Conservation (phyloP, 208 protist species). For the Zelonia costaricensis region DNA sequence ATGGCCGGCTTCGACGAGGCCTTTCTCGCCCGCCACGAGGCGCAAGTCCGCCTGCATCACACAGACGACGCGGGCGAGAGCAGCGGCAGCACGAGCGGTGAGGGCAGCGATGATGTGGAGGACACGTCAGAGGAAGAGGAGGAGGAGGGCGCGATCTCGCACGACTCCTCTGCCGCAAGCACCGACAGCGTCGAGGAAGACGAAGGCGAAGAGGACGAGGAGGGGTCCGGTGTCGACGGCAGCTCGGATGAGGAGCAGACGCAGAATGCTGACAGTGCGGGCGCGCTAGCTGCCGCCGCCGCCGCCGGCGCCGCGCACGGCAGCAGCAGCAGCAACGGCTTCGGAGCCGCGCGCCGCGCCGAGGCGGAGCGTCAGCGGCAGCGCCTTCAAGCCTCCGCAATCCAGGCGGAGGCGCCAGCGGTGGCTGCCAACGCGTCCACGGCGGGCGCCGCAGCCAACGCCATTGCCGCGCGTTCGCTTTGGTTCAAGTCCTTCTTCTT, state of each 20-base stretch:
- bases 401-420: neutral
- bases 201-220: neutral
- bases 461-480: slow-evolving; percentile 23
- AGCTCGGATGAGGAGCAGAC: no score
- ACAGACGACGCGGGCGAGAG: neutral
- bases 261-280: no score
- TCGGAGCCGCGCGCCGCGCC: neutral
- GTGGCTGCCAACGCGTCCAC: neutral
- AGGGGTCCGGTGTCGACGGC: neutral
- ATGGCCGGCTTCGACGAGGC: slow-evolving; percentile 35
- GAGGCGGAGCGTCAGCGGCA: neutral
- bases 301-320: no score
- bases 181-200: no score
- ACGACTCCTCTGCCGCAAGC: no score
- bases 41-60: slow-evolving; percentile 10
- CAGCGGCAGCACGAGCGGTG: neutral
- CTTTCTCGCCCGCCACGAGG: slow-evolving; percentile 24
- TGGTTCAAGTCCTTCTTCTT: slow-evolving; percentile 58
- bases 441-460: neutral
- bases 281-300: no score
- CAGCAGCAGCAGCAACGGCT: neutral
- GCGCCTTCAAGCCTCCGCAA: neutral
- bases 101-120: no score
- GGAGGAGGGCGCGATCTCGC: slow-evolving; percentile 5
- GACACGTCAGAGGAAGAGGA: no score